phyloP scores from a whole-genome alignment of 108 stramenopile species.

The Nitzschia putrida region DNA sequence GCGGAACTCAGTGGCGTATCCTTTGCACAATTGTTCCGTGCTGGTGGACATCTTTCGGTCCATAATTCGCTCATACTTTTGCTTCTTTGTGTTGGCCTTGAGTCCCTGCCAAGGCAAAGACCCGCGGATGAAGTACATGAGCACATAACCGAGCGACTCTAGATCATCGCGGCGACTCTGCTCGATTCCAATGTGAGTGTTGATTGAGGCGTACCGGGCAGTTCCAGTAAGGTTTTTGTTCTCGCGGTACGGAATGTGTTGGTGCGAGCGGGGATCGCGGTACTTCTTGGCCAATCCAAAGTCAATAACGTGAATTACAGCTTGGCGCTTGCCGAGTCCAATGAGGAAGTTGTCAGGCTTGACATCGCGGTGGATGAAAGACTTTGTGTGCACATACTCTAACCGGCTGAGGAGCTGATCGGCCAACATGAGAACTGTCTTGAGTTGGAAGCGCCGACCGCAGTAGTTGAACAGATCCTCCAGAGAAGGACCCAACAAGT shows the following conservation, averaged over 20 bases:
- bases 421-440: constrained; percentile 96
- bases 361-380: constrained; percentile 99
- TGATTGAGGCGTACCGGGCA: constrained; percentile 98
- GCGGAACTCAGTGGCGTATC: constrained; percentile 98
- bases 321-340: constrained; percentile 95
- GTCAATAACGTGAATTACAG: constrained; percentile 98
- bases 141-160: constrained; percentile 98
- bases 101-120: constrained; percentile 99
- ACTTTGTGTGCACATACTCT: constrained; percentile 99
- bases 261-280: constrained; percentile 97
- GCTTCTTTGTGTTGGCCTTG: constrained; percentile 99
- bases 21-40: constrained; percentile 99
- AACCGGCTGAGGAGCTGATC: constrained; percentile 96
- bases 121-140: constrained; percentile 99
- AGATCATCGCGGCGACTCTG: constrained; percentile 98
- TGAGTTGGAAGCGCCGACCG: constrained; percentile 95
- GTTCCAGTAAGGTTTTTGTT: constrained; percentile 99
- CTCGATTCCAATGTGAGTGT: constrained; percentile 98
- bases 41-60: constrained; percentile 99
- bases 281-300: constrained; percentile 99
- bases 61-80: constrained; percentile 99
- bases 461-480: constrained; percentile 99
- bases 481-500: constrained; percentile 96
- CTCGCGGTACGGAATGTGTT: constrained; percentile 99
- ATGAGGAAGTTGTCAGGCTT: constrained; percentile 99